These are phyloP conservation scores for Neonectria punicea DNA, from an alignment of 2,329 filamentous ascomycete species.

Conservation along the genomic window DNA sequence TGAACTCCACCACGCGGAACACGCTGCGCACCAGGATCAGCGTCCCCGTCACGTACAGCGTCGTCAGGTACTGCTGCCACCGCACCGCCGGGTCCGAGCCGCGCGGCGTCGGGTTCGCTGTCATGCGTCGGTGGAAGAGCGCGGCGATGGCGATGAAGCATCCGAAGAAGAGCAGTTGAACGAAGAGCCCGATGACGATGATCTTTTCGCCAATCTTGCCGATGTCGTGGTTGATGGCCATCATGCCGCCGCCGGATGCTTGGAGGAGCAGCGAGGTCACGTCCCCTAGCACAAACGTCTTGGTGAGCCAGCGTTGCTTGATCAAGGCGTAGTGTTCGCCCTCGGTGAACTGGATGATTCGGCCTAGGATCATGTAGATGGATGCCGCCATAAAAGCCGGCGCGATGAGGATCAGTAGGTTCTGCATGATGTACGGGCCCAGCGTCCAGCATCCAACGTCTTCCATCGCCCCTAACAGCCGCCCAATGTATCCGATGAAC, in stretches of 20 bases:
- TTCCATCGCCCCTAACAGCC: conserved; percentile 55
- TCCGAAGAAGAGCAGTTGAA: conserved; percentile 65
- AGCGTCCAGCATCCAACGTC: conserved; percentile 49
- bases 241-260: conserved; percentile 40
- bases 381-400: conserved; percentile 58
- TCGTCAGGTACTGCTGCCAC: conserved; percentile 46
- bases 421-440: conserved; percentile 53
- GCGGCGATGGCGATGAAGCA: conserved; percentile 58
- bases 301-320: conserved; percentile 56
- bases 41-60: conserved; percentile 40
- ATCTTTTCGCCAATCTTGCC: conserved; percentile 54
- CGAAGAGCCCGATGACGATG: conserved; percentile 61
- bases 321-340: conserved; percentile 55
- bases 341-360: conserved; percentile 51
- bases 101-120: no score
- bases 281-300: conserved; percentile 64
- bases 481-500: conserved; percentile 56
- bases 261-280: conserved; percentile 55
- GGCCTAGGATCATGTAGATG: conserved; percentile 60
- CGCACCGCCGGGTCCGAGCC: conserved; percentile 35
- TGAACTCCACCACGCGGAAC: conserved; percentile 57
- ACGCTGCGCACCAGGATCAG: conserved; percentile 55
- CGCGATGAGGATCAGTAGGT: conserved; percentile 50
- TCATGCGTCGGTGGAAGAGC: no score
- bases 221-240: conserved; percentile 33